Conservation (phyloP, 73 alveolate genomes). For the Tetrahymena elliotti region DNA sequence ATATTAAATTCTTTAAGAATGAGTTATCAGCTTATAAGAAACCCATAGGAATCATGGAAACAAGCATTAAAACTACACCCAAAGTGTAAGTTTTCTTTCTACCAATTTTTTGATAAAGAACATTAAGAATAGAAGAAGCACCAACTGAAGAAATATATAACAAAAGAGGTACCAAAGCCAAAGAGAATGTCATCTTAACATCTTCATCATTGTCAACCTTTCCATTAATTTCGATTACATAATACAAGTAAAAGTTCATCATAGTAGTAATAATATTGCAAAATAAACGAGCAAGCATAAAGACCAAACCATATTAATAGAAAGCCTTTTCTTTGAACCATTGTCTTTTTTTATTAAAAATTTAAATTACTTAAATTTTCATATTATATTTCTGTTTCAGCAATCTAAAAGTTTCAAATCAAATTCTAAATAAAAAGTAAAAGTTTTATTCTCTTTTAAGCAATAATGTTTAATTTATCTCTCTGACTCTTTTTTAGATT, state of each 20-base stretch:
- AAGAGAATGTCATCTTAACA: constrained; percentile 52
- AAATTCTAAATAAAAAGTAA: no score
- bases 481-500: no score
- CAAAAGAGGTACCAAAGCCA: constrained; percentile 65
- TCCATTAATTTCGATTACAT: constrained; percentile 44
- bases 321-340: constrained; percentile 62
- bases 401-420: no score
- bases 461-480: no score
- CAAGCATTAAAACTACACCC: constrained; percentile 1
- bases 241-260: constrained; percentile 54
- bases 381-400: neutral
- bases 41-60: constrained; percentile 21
- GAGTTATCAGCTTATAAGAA: constrained; percentile 15
- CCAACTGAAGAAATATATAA: constrained; percentile 56
- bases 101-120: constrained; percentile 35
- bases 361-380: neutral
- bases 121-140: constrained; percentile 44
- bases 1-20: constrained; percentile 26
- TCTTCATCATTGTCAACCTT: constrained; percentile 37
- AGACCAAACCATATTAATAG: constrained; percentile 57
- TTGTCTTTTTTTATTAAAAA: neutral
- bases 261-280: constrained; percentile 69
- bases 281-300: constrained; percentile 67
- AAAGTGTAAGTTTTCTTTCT: constrained; percentile 44
- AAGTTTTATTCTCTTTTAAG: no score